Evolutionary conservation across 1,139 yeast species (phyloP), one percentile per base, ranked within the genome.

Genomic region (Pichia sp.): DNA sequence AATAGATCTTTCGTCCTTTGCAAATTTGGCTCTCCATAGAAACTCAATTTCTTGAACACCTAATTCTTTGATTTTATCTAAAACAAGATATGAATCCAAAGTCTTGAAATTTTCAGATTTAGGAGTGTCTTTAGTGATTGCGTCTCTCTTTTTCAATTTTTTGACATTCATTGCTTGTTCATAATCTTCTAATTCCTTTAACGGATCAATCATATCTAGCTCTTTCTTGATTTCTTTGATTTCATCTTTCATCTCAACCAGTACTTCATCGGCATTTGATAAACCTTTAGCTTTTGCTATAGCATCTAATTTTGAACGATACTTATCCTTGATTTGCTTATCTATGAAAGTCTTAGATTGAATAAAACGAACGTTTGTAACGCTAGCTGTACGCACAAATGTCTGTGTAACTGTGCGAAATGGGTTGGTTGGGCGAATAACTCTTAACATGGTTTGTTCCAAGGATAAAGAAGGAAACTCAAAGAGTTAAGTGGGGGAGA

Each of bases 1-100:
- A 50, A 92, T 63, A 9, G 81, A 67, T 42, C 80, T 69, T 18
- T 81, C 83, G 53, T 79, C 79, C 48, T 68, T 64, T 40, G 78
- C 76, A 68, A 90, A 89, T 56, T 96, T 76, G 1, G 96, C 89
- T 63, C 87, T 81, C 99, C 99, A 92, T 36, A 92, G 71, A 59
- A 76, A 75, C 59, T 86, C 95, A 47, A 92, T 73, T 58, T 90
- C 96, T 55, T 77, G 76, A 7, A 66, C 58, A 2, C 79, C 76
- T 25, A 85, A 68, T 8, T 73, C 80, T 44, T 68, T 58, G 43
- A 86, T 60, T 65, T 89, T 90, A 1, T 76, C 85, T 11, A 80
- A 71, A 48, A 86, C 89, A 44, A 92, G 66, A 63, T 71, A 92
- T 2, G 90, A 78, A 47, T 76, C 73, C 50, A 92, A 70, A 0